A percentile compares a stretch with the other conserved stretches of the same genome.
Evolutionary conservation across 106 monocot species (phyloP).

Genomic region (Apostasia ramifera): DNA sequence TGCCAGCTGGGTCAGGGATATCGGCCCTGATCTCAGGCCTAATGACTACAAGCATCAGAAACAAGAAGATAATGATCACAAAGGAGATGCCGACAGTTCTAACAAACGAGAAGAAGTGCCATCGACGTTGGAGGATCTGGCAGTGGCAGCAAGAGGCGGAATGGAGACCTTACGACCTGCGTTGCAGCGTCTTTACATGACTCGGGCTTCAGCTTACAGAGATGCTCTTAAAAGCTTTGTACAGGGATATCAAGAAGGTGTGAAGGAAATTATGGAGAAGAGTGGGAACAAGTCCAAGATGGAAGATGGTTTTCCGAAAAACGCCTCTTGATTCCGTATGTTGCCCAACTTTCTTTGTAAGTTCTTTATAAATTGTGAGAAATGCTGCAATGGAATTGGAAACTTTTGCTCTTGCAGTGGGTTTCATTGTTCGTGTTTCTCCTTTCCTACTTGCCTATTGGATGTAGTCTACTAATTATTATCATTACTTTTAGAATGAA

Average conservation of each 20-base stretch:
- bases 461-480: too few species aligned
- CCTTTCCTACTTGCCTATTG: too few species aligned
- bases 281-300: slow-evolving; percentile 1
- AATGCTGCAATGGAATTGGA: too few species aligned
- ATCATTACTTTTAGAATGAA: too few species aligned
- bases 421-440: too few species aligned
- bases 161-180: slow-evolving; percentile 44
- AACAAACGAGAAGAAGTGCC: slow-evolving; percentile 9
- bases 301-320: background rate
- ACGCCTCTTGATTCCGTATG: background rate
- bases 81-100: background rate
- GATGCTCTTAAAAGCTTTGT: slow-evolving; percentile 31
- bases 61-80: slow-evolving; percentile 1
- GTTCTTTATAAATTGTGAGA: too few species aligned
- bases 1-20: slow-evolving; percentile 72
- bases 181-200: slow-evolving; percentile 34
- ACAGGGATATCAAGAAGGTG: slow-evolving; percentile 32
- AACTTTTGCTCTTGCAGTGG: too few species aligned
- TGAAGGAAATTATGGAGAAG: slow-evolving; percentile 25
- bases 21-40: slow-evolving; percentile 40
- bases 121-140: slow-evolving; percentile 32
- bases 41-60: slow-evolving; percentile 14
- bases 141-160: slow-evolving; percentile 40
- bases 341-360: too few species aligned
- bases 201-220: slow-evolving; percentile 29